Percentiles rank a stretch among this genome's conserved stretches.
Evolutionary conservation across 2,329 filamentous ascomycete genomes (phyloP).

Genomic region (Aspergillus brunneoviolaceus): DNA sequence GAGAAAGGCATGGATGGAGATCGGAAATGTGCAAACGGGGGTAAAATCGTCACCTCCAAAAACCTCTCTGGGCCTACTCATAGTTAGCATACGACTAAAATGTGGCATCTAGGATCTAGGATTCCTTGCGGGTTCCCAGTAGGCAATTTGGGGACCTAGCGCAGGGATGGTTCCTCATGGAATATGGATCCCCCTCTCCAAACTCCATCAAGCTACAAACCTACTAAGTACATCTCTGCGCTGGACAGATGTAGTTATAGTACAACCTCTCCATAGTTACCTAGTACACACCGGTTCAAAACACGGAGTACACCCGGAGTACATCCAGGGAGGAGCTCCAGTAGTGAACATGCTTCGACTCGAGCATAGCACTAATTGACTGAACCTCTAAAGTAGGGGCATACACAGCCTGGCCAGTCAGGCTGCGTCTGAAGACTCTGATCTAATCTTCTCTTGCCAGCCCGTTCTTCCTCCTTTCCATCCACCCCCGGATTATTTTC

Average conservation of each 20-base stretch:
- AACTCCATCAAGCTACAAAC: background rate
- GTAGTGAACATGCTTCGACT: background rate
- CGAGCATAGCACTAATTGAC: background rate
- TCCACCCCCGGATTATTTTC: slow-evolving; percentile 3
- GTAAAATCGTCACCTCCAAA: background rate
- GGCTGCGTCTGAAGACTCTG: background rate
- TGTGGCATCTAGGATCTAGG: slow-evolving; percentile 10
- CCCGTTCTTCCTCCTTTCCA: background rate
- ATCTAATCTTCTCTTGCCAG: background rate
- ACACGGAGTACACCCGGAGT: slow-evolving; percentile 4
- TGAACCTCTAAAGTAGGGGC: background rate
- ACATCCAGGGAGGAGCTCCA: slow-evolving; percentile 7
- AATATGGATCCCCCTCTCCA: background rate
- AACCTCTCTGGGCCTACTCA: background rate
- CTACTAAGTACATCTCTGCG: background rate
- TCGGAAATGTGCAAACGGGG: background rate
- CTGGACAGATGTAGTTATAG: background rate
- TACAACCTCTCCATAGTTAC: background rate
- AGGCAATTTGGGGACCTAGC: slow-evolving; percentile 13
- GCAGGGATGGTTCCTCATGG: slow-evolving; percentile 6
- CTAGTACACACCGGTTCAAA: background rate
- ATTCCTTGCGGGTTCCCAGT: slow-evolving; percentile 2
- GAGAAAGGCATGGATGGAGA: background rate
- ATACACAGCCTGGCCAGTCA: too few relatives aligned
- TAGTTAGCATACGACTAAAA: background rate